These are phyloP conservation scores for Penicillium corylophilum DNA, from an alignment of 2,329 filamentous ascomycete species.

Conservation along the genomic window DNA sequence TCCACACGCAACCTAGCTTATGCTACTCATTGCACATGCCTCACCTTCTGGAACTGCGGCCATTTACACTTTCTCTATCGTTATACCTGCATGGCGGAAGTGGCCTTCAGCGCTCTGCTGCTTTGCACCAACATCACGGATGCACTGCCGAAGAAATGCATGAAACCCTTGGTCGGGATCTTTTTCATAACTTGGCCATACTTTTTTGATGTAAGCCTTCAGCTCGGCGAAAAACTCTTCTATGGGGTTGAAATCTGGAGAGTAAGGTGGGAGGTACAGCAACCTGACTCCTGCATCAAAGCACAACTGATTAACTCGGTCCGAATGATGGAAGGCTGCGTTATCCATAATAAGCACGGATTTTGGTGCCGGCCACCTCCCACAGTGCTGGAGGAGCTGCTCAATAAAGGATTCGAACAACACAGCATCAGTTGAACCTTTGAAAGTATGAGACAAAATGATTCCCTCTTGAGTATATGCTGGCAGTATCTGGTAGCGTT, in stretches of 20 bases:
- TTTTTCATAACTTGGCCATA: not conserved
- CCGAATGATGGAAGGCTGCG: conserved; percentile 1
- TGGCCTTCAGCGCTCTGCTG: conserved; percentile 1
- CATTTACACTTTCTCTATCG: not conserved
- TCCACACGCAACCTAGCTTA: too few relatives aligned
- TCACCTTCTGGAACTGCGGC: too few relatives aligned
- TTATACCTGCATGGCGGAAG: not conserved
- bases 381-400: conserved; percentile 8
- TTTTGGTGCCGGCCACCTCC: conserved; percentile 2
- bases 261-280: conserved; percentile 3
- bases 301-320: conserved; percentile 24
- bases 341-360: not conserved
- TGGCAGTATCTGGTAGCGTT: conserved; percentile 4
- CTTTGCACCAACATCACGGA: conserved; percentile 2
- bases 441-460: conserved; percentile 4
- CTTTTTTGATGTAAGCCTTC: conserved; percentile 3
- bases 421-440: conserved; percentile 2
- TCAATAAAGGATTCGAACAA: conserved; percentile 5
- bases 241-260: not conserved
- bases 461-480: conserved; percentile 3
- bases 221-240: conserved; percentile 3
- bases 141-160: conserved; percentile 1
- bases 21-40: too few relatives aligned
- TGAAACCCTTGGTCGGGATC: not conserved
- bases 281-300: not conserved